Evolutionary conservation across 345 rosid species (phyloP).

Genomic region (Carallia brachiata): DNA sequence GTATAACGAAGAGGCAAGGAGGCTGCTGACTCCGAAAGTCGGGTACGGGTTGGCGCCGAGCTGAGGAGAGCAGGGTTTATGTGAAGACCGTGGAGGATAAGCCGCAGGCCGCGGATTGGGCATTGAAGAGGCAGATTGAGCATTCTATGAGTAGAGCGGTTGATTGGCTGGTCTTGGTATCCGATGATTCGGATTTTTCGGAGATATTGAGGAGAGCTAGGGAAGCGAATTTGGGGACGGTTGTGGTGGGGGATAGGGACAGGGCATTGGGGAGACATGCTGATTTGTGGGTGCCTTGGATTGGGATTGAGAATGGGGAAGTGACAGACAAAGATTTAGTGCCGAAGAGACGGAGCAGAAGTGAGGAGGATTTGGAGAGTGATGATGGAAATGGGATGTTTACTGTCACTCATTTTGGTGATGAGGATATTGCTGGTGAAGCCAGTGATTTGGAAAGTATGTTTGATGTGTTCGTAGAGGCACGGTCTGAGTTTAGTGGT

Average conservation of each 20-base stretch:
- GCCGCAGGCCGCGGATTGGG: constrained; percentile 98
- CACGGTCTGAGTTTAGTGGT: neutral
- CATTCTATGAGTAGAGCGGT: constrained; percentile 85
- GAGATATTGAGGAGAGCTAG: constrained; percentile 78
- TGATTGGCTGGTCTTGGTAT: constrained; percentile 82
- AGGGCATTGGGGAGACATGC: constrained; percentile 70
- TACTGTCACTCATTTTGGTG: neutral
- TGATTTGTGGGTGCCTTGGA: constrained; percentile 93
- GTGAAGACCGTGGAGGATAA: constrained; percentile 89
- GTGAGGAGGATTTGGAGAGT: neutral
- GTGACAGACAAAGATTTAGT: constrained; percentile 66
- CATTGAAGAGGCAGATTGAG: constrained; percentile 86
- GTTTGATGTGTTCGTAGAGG: neutral
- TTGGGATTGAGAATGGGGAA: constrained; percentile 73
- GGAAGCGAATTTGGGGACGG: constrained; percentile 71
- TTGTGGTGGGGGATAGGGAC: constrained; percentile 74
- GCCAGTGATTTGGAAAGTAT: neutral
- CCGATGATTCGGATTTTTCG: constrained; percentile 78
- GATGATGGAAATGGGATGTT: constrained; percentile 10
- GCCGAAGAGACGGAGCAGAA: constrained; percentile 19
- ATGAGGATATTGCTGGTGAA: neutral
- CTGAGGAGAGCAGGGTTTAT: constrained; percentile 67
- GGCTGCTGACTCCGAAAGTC: constrained; percentile 52
- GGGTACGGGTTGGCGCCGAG: constrained; percentile 81
- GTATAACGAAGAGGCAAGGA: constrained; percentile 72